Base-by-base conservation (phyloP, 768 basidiomycete genomes). In the Candolleomyces efflorescens region DNA sequence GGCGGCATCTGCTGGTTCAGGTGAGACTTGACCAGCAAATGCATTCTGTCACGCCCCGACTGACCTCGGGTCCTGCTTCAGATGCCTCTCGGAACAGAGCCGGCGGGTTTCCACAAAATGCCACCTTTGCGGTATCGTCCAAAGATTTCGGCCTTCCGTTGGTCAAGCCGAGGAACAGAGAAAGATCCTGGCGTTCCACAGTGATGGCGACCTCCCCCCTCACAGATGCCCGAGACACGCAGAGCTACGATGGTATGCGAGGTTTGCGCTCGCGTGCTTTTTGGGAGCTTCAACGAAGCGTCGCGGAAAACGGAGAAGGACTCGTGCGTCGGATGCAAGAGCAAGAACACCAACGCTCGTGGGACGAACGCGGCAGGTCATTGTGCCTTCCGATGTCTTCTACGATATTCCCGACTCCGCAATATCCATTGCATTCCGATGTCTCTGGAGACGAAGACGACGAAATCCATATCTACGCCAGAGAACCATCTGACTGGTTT, bases 251-350 rank as follows among this genome's bases (percentile, higher is more conserved):
- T 36, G 55, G 64, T 45, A 57, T 66, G 27, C 59, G 62, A 20
- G 77, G 73, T 43, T 71, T 88, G 50, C 82, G 83, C 56, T 82
- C 86, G 0, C 76, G 75, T 56, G 88, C 89, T 5, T 87, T 88
- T 59, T 77, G 78, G 69, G 85, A 88, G 61, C 78, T 90, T 39
- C 82, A 77, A 45, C 75, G 78, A 64, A 87, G 81, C 60, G 76
- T 90, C 20, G 75, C 76, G 26, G 82, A 87, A 62, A 83, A 75
- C 60, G 86, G 85, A 18, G 87, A 90, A 62, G 82, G 84, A 6
- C 77, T 90, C 49, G 78, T 90, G 12, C 80, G 76, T 56, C 83
- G 85, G 53, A 90, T 90, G 88, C 85, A 85, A 55, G 83, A 88
- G 61, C 86, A 84, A 65, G 88, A 90, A 68, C 70, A 75, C 50